Conservation (phyloP, 805 yeast genomes). For the Candida namnaoensis region DNA sequence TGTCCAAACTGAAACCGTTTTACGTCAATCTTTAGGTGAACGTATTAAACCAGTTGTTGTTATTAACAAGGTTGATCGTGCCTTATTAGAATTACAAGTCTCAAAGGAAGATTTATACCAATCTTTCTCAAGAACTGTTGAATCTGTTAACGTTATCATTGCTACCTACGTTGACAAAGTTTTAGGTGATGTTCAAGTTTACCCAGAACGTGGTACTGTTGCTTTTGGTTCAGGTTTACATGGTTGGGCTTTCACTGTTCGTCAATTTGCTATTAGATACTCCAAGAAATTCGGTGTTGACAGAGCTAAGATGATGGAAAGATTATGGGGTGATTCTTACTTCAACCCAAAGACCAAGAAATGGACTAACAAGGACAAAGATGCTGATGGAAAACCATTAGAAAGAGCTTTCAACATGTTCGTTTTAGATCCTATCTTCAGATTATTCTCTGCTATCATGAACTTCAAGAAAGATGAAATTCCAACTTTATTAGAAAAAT, state of each 20-base stretch:
- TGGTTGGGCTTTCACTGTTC: slow-evolving; percentile 99
- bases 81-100: slow-evolving; percentile 96
- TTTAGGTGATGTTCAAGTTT: slow-evolving; percentile 95
- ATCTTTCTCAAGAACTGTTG: slow-evolving; percentile 97
- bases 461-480: slow-evolving; percentile 98
- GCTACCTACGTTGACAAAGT: slow-evolving; percentile 87
- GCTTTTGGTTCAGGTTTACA: slow-evolving; percentile 99
- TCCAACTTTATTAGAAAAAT: slow-evolving; percentile 84
- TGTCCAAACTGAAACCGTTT: slow-evolving; percentile 99
- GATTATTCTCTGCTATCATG: slow-evolving; percentile 94
- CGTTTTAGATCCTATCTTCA: slow-evolving; percentile 97
- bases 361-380: slow-evolving; percentile 95
- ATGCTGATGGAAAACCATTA: slow-evolving; percentile 88
- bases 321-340: slow-evolving; percentile 99
- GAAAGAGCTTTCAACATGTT: slow-evolving; percentile 99
- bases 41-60: slow-evolving; percentile 98
- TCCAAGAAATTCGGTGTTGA: slow-evolving; percentile 99
- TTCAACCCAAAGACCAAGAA: slow-evolving; percentile 99
- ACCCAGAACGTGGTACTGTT: slow-evolving; percentile 98
- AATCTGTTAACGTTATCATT: slow-evolving; percentile 97
- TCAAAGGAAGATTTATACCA: slow-evolving; percentile 98
- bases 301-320: slow-evolving; percentile 95
- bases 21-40: slow-evolving; percentile 98
- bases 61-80: slow-evolving; percentile 99
- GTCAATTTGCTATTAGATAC: slow-evolving; percentile 97